Evolutionary conservation across 208 protist species (phyloP).

Genomic region (Crithidia sp.): DNA sequence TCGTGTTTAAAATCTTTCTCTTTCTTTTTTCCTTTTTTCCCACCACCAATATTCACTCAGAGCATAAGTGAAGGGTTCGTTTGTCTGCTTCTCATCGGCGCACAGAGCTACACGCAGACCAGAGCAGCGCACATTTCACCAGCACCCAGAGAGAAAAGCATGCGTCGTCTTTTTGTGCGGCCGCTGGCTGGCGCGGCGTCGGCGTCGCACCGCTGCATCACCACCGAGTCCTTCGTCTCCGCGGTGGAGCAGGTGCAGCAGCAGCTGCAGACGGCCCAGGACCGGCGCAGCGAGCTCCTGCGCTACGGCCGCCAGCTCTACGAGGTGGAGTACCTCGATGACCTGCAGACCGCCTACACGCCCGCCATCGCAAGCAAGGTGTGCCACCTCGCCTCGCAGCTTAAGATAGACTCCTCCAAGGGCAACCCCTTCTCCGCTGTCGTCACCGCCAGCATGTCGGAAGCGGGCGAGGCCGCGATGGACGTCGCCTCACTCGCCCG

Average conservation of each 20-base stretch:
- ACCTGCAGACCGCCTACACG: slow-evolving; percentile 55
- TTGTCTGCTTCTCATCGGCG: too few species aligned
- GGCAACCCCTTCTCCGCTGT: slow-evolving; percentile 63
- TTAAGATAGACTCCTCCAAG: slow-evolving; percentile 73
- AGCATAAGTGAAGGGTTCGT: too few species aligned
- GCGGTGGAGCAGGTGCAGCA: slow-evolving; percentile 75
- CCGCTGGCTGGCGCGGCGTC: slow-evolving; percentile 17
- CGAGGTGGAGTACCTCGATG: slow-evolving; percentile 82
- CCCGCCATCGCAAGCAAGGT: slow-evolving; percentile 62
- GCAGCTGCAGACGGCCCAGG: slow-evolving; percentile 64
- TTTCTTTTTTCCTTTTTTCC: too few species aligned
- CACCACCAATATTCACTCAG: too few species aligned
- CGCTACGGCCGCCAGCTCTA: slow-evolving; percentile 82
- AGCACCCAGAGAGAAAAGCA: too few species aligned
- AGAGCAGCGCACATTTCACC: too few species aligned
- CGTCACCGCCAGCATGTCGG: slow-evolving; percentile 46
- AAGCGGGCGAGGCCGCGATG: slow-evolving; percentile 52
- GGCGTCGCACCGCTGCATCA: slow-evolving; percentile 33
- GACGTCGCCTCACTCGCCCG: slow-evolving; percentile 69
- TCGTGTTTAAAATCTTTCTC: too few species aligned
- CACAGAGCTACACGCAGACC: too few species aligned
- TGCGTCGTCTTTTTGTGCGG: slow-evolving; percentile 26
- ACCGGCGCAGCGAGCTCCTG: slow-evolving; percentile 65
- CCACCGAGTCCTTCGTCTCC: slow-evolving; percentile 69
- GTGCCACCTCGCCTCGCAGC: slow-evolving; percentile 73